Evolutionary conservation across 1,284 basidiomycete species (phyloP), one percentile per base, ranked within the genome.

Genomic region (Polyporus tsugae): DNA sequence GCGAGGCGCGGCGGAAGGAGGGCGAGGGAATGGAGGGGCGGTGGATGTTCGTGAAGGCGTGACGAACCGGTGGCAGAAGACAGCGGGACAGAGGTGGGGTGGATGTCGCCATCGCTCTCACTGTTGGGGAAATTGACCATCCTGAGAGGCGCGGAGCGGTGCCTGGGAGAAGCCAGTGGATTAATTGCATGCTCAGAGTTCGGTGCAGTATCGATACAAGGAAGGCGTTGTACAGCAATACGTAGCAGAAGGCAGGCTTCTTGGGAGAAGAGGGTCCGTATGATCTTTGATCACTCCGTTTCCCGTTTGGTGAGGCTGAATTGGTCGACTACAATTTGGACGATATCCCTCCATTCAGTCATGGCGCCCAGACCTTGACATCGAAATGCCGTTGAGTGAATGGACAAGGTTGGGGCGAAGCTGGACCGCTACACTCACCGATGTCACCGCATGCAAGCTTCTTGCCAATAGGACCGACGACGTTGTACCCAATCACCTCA

Each of bases 401-500:
- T 39, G 62, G 53, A 35, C 22, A 35, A 52, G 58, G 13, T 38
- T 60, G 36, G 22, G 38, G 17, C 17, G 5, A 58, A 33, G 22
- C 41, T 52, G 64, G 46, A 41, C 78, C 89, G 63, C 5, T 10
- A 71, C 77, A 72, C 78, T 35, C 74, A 91, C 97, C 96, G 60
- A 94, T 79, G 79, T 99, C 97, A 1, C 97, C 97, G 77, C 97
- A 99, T 4, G 97, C 97, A 6, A 99, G 84, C 25, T 77, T 82
- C 80, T 97, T 98, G 1, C 90, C 90, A 49, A 97, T 91, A 0
- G 97, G 97, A 0, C 97, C 96, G 3, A 92, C 83, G 9, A 99
- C 86, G 46, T 89, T 81, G 77, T 98, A 98, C 1, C 88, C 87
- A 11, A 98, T 86, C 55, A 92, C 86, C 1, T 96, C 91, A 22